These are phyloP conservation scores for Cutaneotrichosporon curvatum DNA, from an alignment of 1,284 basidiomycete species.

Conservation along the genomic window DNA sequence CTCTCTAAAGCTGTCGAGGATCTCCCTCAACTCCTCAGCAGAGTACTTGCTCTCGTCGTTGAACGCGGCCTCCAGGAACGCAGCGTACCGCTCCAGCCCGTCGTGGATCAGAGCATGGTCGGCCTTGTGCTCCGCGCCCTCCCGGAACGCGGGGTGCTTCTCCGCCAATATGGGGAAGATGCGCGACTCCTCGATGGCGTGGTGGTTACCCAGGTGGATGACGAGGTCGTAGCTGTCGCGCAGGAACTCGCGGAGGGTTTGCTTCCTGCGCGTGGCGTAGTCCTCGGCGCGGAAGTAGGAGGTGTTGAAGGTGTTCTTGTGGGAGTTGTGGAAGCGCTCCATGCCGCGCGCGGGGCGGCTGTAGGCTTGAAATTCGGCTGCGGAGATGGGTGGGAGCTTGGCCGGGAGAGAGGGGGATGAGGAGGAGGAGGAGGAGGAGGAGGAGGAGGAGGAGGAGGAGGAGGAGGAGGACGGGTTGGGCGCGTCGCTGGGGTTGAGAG, in stretches of 20 bases:
- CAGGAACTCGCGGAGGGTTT: constrained; percentile 4
- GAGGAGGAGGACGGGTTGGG: too few relatives aligned
- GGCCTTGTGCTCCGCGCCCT: constrained; percentile 50
- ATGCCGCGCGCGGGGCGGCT: constrained; percentile 2
- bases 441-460: too few relatives aligned
- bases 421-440: too few relatives aligned
- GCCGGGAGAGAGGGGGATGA: too few relatives aligned
- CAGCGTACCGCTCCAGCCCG: constrained; percentile 54
- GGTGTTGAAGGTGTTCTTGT: constrained; percentile 6
- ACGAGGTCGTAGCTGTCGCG: constrained; percentile 13
- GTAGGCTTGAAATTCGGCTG: constrained; percentile 6
- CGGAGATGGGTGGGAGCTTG: neutral
- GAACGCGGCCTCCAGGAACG: constrained; percentile 51
- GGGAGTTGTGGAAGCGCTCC: constrained; percentile 8
- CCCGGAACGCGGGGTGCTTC: constrained; percentile 56
- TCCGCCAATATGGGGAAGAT: constrained; percentile 60
- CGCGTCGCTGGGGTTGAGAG: too few relatives aligned
- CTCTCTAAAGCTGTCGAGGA: constrained; percentile 58
- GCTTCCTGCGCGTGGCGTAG: neutral
- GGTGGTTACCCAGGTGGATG: constrained; percentile 56
- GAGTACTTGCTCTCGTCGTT: constrained; percentile 53
- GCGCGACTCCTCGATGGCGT: constrained; percentile 54
- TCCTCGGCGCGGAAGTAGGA: constrained; percentile 9
- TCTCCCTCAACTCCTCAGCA: constrained; percentile 54
- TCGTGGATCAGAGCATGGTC: constrained; percentile 61